phyloP scores from a whole-genome alignment of 352 stramenopile genomes.

The Phytopythium oedochilum region DNA sequence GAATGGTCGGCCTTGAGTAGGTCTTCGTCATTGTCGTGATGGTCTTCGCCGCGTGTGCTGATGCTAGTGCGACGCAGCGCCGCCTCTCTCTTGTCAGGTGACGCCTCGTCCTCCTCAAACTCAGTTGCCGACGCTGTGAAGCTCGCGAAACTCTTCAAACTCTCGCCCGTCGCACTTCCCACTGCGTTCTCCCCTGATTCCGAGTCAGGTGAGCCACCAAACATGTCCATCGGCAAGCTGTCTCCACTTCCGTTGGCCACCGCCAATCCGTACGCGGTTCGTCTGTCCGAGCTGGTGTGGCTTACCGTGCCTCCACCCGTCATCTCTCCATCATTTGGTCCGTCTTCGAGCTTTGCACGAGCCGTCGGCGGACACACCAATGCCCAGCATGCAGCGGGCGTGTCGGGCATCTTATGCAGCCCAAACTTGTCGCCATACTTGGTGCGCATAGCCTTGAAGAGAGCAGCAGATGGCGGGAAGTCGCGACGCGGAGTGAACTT shows the following conservation, averaged over 20 bases:
- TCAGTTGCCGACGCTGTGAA: conserved; percentile 10
- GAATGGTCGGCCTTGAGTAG: background rate
- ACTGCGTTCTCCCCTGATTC: conserved; percentile 2
- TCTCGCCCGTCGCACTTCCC: conserved; percentile 14
- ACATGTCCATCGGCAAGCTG: background rate
- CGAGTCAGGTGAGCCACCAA: conserved; percentile 1
- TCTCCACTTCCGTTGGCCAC: background rate
- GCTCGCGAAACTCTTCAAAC: conserved; percentile 7
- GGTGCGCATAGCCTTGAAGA: conserved; percentile 83
- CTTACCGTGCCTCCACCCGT: conserved; percentile 2
- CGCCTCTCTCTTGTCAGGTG: conserved; percentile 11
- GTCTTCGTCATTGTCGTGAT: conserved; percentile 12
- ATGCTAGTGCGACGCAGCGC: background rate
- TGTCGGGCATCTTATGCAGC: conserved; percentile 68
- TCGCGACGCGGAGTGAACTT: conserved; percentile 78
- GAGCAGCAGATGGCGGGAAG: conserved; percentile 74
- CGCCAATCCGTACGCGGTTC: conserved; percentile 5
- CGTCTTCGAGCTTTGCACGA: conserved; percentile 59
- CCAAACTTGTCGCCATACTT: conserved; percentile 80
- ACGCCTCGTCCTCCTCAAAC: conserved; percentile 12
- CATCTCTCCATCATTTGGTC: background rate
- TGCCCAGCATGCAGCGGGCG: conserved; percentile 68
- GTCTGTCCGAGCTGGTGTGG: background rate
- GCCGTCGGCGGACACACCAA: conserved; percentile 61
- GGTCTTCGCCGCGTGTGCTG: conserved; percentile 8